phyloP scores from a whole-genome alignment of 768 basidiomycete genomes.

The Leucosporidium yakuticum region DNA sequence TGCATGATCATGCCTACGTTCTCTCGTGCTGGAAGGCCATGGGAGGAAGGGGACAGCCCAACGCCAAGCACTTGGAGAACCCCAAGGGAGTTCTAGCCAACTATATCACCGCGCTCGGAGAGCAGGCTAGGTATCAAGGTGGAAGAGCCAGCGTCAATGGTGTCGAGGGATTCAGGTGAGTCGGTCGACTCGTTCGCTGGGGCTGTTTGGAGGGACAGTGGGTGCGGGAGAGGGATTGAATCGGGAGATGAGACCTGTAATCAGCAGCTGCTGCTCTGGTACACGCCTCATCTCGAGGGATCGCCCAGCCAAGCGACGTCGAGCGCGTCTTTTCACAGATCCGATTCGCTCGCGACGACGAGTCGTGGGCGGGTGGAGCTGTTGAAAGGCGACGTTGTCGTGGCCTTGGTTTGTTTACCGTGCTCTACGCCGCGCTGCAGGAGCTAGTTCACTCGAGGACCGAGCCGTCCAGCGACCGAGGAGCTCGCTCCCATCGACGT shows the following conservation, averaged over 20 bases:
- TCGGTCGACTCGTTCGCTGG: background rate
- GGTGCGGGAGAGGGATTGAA: too few species aligned
- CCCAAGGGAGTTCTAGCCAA: slow-evolving; percentile 22
- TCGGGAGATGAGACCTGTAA: too few species aligned
- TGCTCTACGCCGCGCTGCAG: background rate
- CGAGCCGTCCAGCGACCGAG: background rate
- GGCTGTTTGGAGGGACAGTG: too few species aligned
- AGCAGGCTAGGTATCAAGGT: slow-evolving; percentile 7
- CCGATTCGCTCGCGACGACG: background rate
- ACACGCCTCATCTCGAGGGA: background rate
- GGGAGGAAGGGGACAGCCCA: background rate
- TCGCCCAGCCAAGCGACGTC: too few species aligned
- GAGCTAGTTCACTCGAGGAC: too few species aligned
- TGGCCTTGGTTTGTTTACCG: too few species aligned
- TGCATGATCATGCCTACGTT: background rate
- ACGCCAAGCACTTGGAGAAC: slow-evolving; percentile 23
- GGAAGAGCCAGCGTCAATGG: slow-evolving; percentile 5
- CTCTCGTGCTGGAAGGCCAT: background rate
- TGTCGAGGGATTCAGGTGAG: slow-evolving; percentile 15
- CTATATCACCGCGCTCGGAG: slow-evolving; percentile 16
- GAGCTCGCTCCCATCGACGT: background rate
- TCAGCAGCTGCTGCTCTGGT: background rate
- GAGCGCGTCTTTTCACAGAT: background rate
- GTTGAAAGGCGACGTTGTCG: too few species aligned
- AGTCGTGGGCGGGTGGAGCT: too few species aligned